A percentile compares a stretch with the other conserved stretches of the same genome.
Conservation (phyloP, 139 green algal genomes). For the Spirogloea muscicola region DNA sequence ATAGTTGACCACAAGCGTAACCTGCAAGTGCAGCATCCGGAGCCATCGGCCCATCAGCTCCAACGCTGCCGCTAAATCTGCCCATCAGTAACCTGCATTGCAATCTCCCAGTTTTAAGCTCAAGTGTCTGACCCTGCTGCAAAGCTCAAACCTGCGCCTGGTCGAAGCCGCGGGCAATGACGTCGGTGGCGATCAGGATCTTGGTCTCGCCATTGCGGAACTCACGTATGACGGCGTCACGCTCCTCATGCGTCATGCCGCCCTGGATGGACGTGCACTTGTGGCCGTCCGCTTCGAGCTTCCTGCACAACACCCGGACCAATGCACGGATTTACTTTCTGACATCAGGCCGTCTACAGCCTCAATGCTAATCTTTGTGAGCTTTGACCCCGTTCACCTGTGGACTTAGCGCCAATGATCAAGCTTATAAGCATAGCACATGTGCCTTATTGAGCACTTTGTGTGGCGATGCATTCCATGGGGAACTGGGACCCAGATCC, state of each 20-base stretch:
- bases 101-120: no score
- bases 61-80: neutral
- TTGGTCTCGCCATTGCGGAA: slow-evolving; percentile 15
- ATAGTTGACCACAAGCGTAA: slow-evolving; percentile 98
- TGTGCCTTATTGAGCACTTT: no score
- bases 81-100: no score
- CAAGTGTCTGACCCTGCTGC: no score
- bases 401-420: no score
- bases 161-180: slow-evolving; percentile 94
- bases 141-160: slow-evolving; percentile 75
- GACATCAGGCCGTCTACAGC: no score
- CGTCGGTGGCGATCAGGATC: slow-evolving; percentile 95
- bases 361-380: no score
- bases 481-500: no score
- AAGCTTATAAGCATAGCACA: no score
- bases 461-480: no score
- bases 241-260: slow-evolving; percentile 73
- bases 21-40: slow-evolving; percentile 55
- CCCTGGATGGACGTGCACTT: slow-evolving; percentile 86
- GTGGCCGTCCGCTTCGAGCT: slow-evolving; percentile 70
- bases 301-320: neutral
- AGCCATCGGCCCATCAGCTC: neutral
- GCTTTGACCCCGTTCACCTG: no score
- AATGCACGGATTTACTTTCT: no score
- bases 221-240: slow-evolving; percentile 80